Base-by-base conservation (phyloP, 768 basidiomycete species). In the Cystobasidium onofrii region DNA sequence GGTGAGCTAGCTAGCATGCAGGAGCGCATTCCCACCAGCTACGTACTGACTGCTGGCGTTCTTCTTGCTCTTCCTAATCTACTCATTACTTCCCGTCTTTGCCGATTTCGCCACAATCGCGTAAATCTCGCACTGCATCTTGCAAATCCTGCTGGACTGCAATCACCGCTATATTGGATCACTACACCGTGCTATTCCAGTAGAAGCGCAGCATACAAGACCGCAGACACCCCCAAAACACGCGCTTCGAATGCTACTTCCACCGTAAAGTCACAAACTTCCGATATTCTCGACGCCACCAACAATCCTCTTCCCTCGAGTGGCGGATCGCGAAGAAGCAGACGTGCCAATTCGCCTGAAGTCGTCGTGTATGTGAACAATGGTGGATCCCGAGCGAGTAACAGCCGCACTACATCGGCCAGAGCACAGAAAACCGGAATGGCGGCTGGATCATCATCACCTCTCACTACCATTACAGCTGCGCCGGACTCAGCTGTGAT, bases 261-360 rank as follows among this genome's bases (percentile, higher is more conserved):
- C 6, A 7, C 57, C 15, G 54, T 12, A 55, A 27, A 27, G 6
- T 13, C 15, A 13, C 17, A 29, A 27, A 27, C 12, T 23, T 34
- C 57, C 6, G 57, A n/a, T n/a, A n/a, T 27, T 6, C 39, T 39
- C 57, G 29, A 27, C 33, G 57, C 33, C 57, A 27, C 57, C 33
- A 13, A 4, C 57, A n/a, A n/a, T n/a, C n/a, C n/a, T n/a, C n/a
- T n/a, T n/a, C n/a, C n/a, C n/a, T 55, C 54, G 29, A 17, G 13
- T 23, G 27, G 29, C 57, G 57, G 4, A 6, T 2, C 15, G 2
- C 25, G 29, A 60, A 60, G 57, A 60, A 60, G 23, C 57, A 60
- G 27, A 13, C 57, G 57, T 60, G 57, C 17, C 57, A 60, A 60
- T 29, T 60, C 57, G 6, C 57, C 57, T 60, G 57, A 60, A 60